These are phyloP conservation scores for Testicularia cyperi DNA, from an alignment of 1,284 basidiomycete species.

Conservation along the genomic window DNA sequence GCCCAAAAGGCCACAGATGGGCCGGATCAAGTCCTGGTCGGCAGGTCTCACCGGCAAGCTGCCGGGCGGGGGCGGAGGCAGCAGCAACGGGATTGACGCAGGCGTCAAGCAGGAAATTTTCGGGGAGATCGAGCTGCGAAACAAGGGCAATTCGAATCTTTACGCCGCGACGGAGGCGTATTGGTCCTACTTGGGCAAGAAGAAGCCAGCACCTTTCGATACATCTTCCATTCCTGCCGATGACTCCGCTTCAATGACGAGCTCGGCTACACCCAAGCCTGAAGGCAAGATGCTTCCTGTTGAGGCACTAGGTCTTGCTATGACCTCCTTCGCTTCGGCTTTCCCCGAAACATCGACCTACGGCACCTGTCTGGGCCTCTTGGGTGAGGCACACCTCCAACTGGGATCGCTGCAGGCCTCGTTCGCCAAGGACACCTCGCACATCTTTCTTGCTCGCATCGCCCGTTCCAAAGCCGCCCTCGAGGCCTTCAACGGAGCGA, in stretches of 20 bases:
- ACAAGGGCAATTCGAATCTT: slow-evolving; percentile 23
- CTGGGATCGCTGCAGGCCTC: slow-evolving; percentile 25
- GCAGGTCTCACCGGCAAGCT: slow-evolving; percentile 27
- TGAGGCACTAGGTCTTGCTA: slow-evolving; percentile 35
- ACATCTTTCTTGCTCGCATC: slow-evolving; percentile 37
- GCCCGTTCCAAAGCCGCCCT: slow-evolving; percentile 33
- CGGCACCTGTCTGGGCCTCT: slow-evolving; percentile 16
- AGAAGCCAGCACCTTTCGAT: slow-evolving; percentile 36
- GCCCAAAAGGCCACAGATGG: slow-evolving; percentile 17
- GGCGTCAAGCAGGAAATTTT: slow-evolving; percentile 20
- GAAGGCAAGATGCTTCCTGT: slow-evolving; percentile 35
- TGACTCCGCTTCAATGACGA: slow-evolving; percentile 13
- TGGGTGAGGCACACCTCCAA: slow-evolving; percentile 33
- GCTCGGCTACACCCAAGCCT: slow-evolving; percentile 7
- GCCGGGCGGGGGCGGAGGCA: background rate
- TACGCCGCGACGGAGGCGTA: slow-evolving; percentile 37
- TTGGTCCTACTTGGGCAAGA: slow-evolving; percentile 36
- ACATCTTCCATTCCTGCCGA: slow-evolving; percentile 8
- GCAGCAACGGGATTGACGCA: background rate
- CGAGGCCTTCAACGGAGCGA: slow-evolving; percentile 27
- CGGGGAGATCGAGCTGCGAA: slow-evolving; percentile 26
- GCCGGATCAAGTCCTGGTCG: slow-evolving; percentile 23
- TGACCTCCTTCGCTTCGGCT: slow-evolving; percentile 18
- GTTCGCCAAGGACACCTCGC: slow-evolving; percentile 34
- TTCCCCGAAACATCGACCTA: slow-evolving; percentile 19